Base-by-base conservation (phyloP, 1,284 basidiomycete genomes). In the Ceratobasidium sp. region DNA sequence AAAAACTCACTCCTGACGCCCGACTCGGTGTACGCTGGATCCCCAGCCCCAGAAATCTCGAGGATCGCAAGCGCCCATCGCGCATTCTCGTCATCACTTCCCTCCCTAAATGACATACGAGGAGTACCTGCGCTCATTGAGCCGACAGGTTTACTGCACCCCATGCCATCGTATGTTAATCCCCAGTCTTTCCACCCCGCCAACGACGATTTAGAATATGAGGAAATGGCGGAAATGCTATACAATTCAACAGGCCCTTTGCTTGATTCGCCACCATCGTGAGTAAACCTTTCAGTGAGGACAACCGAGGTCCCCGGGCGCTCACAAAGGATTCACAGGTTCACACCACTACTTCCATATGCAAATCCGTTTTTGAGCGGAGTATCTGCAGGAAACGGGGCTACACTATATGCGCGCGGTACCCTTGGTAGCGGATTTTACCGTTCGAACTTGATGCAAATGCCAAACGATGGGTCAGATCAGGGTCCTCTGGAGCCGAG, bases 171-270 rank as follows among this genome's bases (percentile, higher is more conserved):
- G 12, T 27, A 49, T 32, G 50, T 49, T 13, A 35, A n/a, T 15
- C 17, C 62, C 12, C 49, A 65, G 25, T 27, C 25, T 27, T 34
- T 43, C 29, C 15, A 49, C 13, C 10, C 34, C 7, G 35, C 40
- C n/a, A 8, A 20, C 20, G 31, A 54, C 20, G 49, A 50, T n/a
- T 49, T 65, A 20, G 49, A 65, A 10, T 65, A 65, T 20, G 49
- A 50, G 1, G 62, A 65, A 49, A 65, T 65, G 62, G 62, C 50
- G 25, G 49, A 65, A 40, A 65, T 65, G 62, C 20, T 65, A 25
- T 65, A 65, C n/a, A 65, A 54, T n/a, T 50, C 49, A 49, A 43
- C 32, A 27, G 62, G 49, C 13, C 62, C 62, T 6, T 40, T 53
- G 22, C 29, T 38, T 25, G 62, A 54, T 42, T 53, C 62, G 27